Evolutionary conservation across 805 yeast species (phyloP), one percentile per base, ranked within the genome.

Genomic region (Candida hispaniensis): DNA sequence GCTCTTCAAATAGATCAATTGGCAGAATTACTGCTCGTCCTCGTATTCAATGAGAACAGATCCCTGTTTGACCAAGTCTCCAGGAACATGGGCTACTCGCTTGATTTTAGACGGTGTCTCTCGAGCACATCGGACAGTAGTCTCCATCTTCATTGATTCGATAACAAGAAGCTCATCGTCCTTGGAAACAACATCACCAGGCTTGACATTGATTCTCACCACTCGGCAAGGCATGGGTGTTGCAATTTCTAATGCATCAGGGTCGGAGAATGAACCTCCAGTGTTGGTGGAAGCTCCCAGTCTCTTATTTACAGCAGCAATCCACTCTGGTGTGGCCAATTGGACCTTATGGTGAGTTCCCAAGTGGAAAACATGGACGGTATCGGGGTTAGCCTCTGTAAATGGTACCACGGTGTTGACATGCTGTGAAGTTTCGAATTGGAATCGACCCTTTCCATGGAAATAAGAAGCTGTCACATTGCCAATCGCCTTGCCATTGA

Each of bases 201-300:
- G 42, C 23, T 24, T 23, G 18, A 48, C 52, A 20, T 33, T 33
- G 18, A 52, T 48, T 25, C 46, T 39, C 15, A 51, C 46, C 14
- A 52, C 47, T 15, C 49, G 50, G 36, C 56, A 52, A 11, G 56
- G 55, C 57, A 91, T 69, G 28, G 98, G 97, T 94, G 93, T 91
- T 60, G 86, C 85, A 97, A 91, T 91, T 62, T 91, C 93, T 98
- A 91, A 91, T 47, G 93, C 98, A 63, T 91, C 99, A 39, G 93
- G 95, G 64, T 91, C 98, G 26, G 97, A 98, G 53, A 73, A 93
- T 26, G 96, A 75, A 61, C 88, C 93, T 41, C 98, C 98, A 41
- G 91, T 74, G 35, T 60, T 61, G 49, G 93, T 71, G 52, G 86
- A 97, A 44, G 88, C 98, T 46, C 98, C 98, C 48, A 32, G 23